Conservation (phyloP, 1,284 basidiomycete species). For the Porodaedalea pini region DNA sequence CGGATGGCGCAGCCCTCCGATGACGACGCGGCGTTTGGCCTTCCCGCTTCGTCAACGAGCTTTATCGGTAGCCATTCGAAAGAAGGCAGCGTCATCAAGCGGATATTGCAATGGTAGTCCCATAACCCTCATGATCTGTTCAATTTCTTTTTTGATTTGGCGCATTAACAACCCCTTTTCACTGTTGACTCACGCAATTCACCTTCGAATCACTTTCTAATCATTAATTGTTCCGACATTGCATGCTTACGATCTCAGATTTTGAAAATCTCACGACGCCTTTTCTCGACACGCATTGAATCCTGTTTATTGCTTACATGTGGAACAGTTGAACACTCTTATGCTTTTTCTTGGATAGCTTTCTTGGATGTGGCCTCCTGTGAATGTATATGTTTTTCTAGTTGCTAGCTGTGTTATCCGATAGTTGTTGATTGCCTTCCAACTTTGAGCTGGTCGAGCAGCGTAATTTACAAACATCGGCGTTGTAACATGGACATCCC, state of each 20-base stretch:
- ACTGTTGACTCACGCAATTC: neutral
- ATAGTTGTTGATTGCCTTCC: too few species aligned
- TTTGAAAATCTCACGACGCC: neutral
- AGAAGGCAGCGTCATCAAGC: slow-evolving; percentile 15
- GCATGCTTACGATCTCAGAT: neutral
- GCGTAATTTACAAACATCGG: too few species aligned
- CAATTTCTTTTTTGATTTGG: neutral
- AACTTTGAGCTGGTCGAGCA: too few species aligned
- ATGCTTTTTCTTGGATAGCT: slow-evolving; percentile 1
- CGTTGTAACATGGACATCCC: too few species aligned
- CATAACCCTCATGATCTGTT: neutral
- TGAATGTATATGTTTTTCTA: slow-evolving; percentile 13
- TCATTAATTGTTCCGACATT: neutral
- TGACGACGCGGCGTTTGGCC: neutral
- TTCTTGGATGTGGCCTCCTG: neutral
- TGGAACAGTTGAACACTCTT: neutral
- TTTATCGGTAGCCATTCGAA: slow-evolving; percentile 7
- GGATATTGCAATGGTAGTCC: slow-evolving; percentile 12
- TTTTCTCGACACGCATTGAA: neutral
- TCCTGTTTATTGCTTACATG: neutral
- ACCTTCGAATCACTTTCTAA: neutral
- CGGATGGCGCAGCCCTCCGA: slow-evolving; percentile 11
- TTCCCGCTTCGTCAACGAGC: neutral
- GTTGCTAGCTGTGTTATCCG: neutral
- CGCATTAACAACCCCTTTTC: neutral